Evolutionary conservation across 345 rosid genomes (phyloP), one percentile per base, ranked within the genome.

Genomic region (Heritiera littoralis): DNA sequence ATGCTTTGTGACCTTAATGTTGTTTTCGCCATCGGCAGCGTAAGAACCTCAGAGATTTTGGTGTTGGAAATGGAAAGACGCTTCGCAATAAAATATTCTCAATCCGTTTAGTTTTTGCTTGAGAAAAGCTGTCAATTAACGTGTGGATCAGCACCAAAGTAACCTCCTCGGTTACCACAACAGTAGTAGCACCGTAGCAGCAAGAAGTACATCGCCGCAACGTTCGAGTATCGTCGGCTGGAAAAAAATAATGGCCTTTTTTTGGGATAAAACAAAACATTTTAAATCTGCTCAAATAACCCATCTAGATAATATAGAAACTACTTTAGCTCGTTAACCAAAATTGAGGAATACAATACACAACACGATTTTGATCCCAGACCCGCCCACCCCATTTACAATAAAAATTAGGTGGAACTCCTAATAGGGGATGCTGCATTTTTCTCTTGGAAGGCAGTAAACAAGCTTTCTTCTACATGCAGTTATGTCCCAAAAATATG

Each of bases 401-500:
- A 18, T 8, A 43, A 51, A 51, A 49, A 35, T 17, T 12, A 7
- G 11, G n/a, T n/a, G 66, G 30, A 32, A 28, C 28, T 32, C 51
- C 12, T 49, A 60, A 48, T 61, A 40, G 65, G 51, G 81, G 49
- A 55, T n/a, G 52, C 41, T 52, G 45, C 49, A 9, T 41, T 41
- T 49, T 70, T 41, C 74, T 49, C 3, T 17, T 23, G 6, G 7
- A 23, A 43, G 51, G 45, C 46, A 23, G 74, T 30, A 70, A 58
- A 74, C 41, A 54, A 55, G 30, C 64, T 38, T 72, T 43, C 58
- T 40, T 56, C 17, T 74, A 59, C 59, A 75, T 23, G 35, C 12
- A 51, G 60, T 84, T 81, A 95, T 51, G 97, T 84, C 81, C 99
- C 99, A 74, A 83, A 95, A 75, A 92, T 83, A 89, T 92, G 97